Base-by-base conservation (phyloP, 345 rosid genomes). In the Ceriops tagal region DNA sequence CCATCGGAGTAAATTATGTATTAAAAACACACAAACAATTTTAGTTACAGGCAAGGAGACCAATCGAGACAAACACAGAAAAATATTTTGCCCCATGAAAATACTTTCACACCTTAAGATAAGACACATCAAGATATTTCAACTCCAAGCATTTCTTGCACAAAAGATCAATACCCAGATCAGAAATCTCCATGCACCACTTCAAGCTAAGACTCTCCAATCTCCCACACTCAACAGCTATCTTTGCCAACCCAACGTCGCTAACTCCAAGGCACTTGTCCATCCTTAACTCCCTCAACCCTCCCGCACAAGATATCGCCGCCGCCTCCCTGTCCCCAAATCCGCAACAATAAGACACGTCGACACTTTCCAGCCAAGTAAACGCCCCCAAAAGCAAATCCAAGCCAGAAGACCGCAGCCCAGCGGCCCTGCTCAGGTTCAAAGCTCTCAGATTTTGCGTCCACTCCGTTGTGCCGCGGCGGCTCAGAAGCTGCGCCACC, bases 141-240 rank as follows among this genome's bases (percentile, higher is more conserved):
- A 93, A 80, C 9, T 62, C 79, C 10, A 47, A 20, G 65, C 95
- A 87, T 70, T 91, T 93, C 78, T 87, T 89, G 78, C 93, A 88
- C 82, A 93, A 80, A 65, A 93, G 91, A 79, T 91, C 92, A 61
- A 93, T 75, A 52, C 92, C 95, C 16, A 91, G 69, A 81, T 91
- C 95, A 39, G 89, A 79, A 62, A 91, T 88, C 89, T 93, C 90
- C 90, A 91, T 76, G 69, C 98, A 93, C 98, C 98, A 93, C 70
- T 88, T 93, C 87, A 93, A 79, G 79, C 98, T 89, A 67, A 91
- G 62, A 77, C 73, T 88, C 76, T 87, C 90, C 69, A 93, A 74
- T 37, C 78, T 83, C 61, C 60, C 65, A 65, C 97, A 89, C 28
- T 89, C 83, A 20, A 91, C 77, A 20, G 86, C 97, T 52, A 91